These are phyloP conservation scores for Avena atlantica DNA, from an alignment of 176 grass and related monocot genomes.

Conservation along the genomic window DNA sequence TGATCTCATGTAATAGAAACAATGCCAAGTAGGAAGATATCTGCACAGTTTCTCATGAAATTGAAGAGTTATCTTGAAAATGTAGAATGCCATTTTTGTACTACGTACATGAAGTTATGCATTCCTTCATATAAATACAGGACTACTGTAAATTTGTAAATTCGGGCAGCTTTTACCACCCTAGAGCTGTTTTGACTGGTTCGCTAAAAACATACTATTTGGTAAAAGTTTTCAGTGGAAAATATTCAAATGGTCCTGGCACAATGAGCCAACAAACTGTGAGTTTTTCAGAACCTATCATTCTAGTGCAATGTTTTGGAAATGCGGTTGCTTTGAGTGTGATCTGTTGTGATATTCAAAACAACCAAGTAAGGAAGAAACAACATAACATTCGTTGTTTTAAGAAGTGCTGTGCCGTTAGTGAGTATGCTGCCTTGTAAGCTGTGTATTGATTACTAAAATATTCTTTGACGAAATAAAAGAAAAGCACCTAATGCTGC, in stretches of 20 bases:
- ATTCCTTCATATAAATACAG: background rate
- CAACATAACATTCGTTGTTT: background rate
- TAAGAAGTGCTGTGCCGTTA: constrained; percentile 10
- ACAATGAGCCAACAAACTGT: background rate
- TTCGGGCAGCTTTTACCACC: constrained; percentile 14
- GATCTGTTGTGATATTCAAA: constrained; percentile 8
- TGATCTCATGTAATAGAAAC: constrained; percentile 20
- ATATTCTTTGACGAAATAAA: background rate
- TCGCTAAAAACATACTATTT: constrained; percentile 28
- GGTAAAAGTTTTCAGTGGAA: constrained; percentile 17
- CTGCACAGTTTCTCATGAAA: background rate
- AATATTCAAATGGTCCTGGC: background rate
- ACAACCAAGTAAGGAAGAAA: constrained; percentile 7
- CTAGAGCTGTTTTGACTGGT: background rate
- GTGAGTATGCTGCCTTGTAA: constrained; percentile 18
- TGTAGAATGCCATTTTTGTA: constrained; percentile 9
- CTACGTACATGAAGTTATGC: constrained; percentile 4
- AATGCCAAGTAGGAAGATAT: constrained; percentile 11
- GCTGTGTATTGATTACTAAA: background rate
- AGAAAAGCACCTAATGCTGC: background rate
- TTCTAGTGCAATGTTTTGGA: constrained; percentile 2
- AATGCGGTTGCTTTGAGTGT: constrained; percentile 9
- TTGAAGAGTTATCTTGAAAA: background rate
- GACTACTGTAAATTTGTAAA: constrained; percentile 14
- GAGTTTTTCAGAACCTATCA: background rate